These are phyloP conservation scores for Citrus inodora DNA, from an alignment of 345 rosid species.

Conservation along the genomic window DNA sequence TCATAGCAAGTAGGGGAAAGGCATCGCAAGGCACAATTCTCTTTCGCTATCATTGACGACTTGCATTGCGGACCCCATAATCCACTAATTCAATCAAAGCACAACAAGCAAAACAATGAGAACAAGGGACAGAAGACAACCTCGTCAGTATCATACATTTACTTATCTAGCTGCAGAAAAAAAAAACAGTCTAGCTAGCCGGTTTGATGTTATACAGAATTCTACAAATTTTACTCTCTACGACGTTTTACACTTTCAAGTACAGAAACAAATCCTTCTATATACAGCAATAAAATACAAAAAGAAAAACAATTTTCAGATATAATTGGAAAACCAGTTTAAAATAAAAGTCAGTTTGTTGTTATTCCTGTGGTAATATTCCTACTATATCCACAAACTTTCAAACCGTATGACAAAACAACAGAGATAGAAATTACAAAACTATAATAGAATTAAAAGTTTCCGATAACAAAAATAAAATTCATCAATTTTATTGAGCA, in stretches of 20 bases:
- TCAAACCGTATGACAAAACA: not conserved
- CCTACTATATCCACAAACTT: not conserved
- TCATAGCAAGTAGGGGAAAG: slow-evolving; percentile 72
- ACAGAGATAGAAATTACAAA: not conserved
- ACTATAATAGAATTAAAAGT: not conserved
- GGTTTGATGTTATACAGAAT: not conserved
- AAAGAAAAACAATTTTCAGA: not conserved
- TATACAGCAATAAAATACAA: not conserved
- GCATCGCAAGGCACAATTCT: slow-evolving; percentile 77
- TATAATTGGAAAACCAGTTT: not conserved
- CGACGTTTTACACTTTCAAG: not conserved
- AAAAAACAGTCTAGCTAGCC: not conserved
- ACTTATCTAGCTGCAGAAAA: not conserved
- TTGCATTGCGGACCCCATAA: slow-evolving; percentile 79
- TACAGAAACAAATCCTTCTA: not conserved
- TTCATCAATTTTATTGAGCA: not conserved
- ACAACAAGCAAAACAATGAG: slow-evolving; percentile 11
- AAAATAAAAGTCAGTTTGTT: not conserved
- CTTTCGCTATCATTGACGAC: slow-evolving; percentile 56
- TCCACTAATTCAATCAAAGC: slow-evolving; percentile 50
- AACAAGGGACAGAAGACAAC: not conserved
- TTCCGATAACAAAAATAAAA: too few species aligned
- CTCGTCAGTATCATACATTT: not conserved
- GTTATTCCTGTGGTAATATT: not conserved
- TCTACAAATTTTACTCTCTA: not conserved